Base-by-base conservation (phyloP, 164 flowering plant species). In the Nymphaea thermarum region DNA sequence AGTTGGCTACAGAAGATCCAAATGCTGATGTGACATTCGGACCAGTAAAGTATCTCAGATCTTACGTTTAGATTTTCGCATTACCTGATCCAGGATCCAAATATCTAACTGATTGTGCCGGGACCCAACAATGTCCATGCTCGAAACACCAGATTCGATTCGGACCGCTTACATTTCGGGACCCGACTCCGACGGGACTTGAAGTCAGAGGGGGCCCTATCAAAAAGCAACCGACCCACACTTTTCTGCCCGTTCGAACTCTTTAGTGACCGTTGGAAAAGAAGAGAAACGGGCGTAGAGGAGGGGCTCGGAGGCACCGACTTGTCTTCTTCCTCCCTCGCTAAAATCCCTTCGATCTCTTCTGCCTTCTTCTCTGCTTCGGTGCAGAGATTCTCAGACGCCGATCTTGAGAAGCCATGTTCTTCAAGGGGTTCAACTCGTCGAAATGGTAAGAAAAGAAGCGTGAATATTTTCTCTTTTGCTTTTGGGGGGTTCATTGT, bases 371-470 rank as follows among this genome's bases (percentile, higher is more conserved):
- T 57, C 44, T 42, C 44, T 44, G 55, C 25, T 70, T 63, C 69
- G 18, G 66, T 51, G 62, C 72, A 42, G 36, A 25, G 36, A 25
- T 77, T 80, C 85, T 67, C 77, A 1, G 78, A 63, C 17, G 67
- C 42, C 18, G 25, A 67, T 43, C 71, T 65, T 41, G 72, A 66
- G 71, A 81, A 51, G 64, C 88, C 16, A 63, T 89, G 69, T 81
- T 89, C 69, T 69, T 85, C 65, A 67, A 75, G 2, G 77, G 86
- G 77, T 92, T 92, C 85, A 89, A 83, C 65, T 78, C 93, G 68
- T 88, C 98, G 60, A 88, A 89, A 89, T 92, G 98, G 97, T 91
- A 45, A 57, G 62, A 44, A 3, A 16, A 43, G 43, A 63, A 11
- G 6, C 44, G 10, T 0, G 5, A 59, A 11, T 25, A 5, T 62